A percentile compares a stretch with the other conserved stretches of the same genome.
These are phyloP conservation scores for Ogataea henricii DNA, from an alignment of 805 yeast species.

Conservation along the genomic window DNA sequence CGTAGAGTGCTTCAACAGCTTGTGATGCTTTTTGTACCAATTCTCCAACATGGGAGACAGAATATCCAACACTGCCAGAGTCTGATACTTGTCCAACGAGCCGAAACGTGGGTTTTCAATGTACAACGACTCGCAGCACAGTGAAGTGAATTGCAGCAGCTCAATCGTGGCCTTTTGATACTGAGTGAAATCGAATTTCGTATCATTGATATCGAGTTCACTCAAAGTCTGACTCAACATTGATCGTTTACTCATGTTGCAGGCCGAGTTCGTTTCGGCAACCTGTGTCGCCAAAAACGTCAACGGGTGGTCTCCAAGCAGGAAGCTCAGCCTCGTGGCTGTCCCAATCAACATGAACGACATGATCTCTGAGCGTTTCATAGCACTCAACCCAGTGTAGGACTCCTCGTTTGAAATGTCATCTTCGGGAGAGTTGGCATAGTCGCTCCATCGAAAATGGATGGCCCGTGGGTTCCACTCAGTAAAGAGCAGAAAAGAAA, in stretches of 20 bases:
- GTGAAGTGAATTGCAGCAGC: constrained; percentile 70
- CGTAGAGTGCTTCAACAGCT: constrained; percentile 52
- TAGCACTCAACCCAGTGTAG: constrained; percentile 76
- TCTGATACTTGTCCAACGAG: constrained; percentile 57
- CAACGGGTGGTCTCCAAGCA: constrained; percentile 70
- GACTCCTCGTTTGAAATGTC: constrained; percentile 41
- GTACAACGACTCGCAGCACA: constrained; percentile 84
- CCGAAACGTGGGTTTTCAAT: constrained; percentile 60
- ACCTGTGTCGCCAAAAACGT: constrained; percentile 82
- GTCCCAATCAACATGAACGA: constrained; percentile 93
- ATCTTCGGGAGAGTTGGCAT: constrained; percentile 65
- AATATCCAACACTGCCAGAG: constrained; percentile 68
- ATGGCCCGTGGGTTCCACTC: constrained; percentile 97
- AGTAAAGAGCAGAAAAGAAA: constrained; percentile 80
- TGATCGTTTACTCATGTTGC: constrained; percentile 76
- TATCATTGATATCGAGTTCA: constrained; percentile 54
- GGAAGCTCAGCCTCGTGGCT: constrained; percentile 81
- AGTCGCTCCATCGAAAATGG: constrained; percentile 85
- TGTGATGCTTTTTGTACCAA: constrained; percentile 71
- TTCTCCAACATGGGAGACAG: constrained; percentile 74
- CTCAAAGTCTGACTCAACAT: constrained; percentile 73
- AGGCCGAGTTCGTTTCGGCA: constrained; percentile 79
- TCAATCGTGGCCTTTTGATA: constrained; percentile 80
- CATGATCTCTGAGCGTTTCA: constrained; percentile 85
- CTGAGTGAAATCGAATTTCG: constrained; percentile 52